Conservation (phyloP, 2,329 filamentous ascomycete genomes). For the Leptographium procerum region DNA sequence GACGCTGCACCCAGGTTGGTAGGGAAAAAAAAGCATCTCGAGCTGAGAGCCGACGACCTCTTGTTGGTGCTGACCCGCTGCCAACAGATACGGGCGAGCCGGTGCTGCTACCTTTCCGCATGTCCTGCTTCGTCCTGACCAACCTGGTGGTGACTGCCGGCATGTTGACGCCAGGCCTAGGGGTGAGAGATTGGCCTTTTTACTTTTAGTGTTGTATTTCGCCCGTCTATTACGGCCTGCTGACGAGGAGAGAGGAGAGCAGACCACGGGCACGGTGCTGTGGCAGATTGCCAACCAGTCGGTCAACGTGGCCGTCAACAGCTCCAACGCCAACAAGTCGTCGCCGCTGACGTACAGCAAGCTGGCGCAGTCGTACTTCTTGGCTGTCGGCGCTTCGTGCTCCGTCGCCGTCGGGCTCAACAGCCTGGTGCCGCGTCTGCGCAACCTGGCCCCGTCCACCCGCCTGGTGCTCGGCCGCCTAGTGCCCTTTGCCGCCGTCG, state of each 20-base stretch:
- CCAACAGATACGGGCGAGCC: slow-evolving; percentile 74
- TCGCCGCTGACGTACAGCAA: slow-evolving; percentile 72
- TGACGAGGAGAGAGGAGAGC: slow-evolving; percentile 7
- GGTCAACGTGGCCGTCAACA: slow-evolving; percentile 96
- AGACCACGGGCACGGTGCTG: slow-evolving; percentile 73
- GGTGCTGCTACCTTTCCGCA: slow-evolving; percentile 89
- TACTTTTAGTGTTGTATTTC: not conserved
- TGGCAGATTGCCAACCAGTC: slow-evolving; percentile 98
- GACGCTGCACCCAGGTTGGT: slow-evolving; percentile 81
- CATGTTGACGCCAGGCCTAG: slow-evolving; percentile 86
- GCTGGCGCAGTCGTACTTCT: slow-evolving; percentile 78
- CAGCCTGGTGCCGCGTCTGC: slow-evolving; percentile 74
- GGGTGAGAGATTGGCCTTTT: slow-evolving; percentile 31
- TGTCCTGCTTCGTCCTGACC: slow-evolving; percentile 90
- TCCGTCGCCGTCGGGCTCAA: slow-evolving; percentile 89
- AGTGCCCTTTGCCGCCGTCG: slow-evolving; percentile 92
- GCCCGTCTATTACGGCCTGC: not conserved
- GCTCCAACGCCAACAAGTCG: slow-evolving; percentile 95
- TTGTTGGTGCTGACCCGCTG: not conserved
- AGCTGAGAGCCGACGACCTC: not conserved
- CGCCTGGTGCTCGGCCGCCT: slow-evolving; percentile 71
- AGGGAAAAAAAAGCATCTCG: not conserved
- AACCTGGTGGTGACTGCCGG: slow-evolving; percentile 92
- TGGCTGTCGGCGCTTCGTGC: slow-evolving; percentile 88
- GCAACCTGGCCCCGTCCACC: slow-evolving; percentile 61